Evolutionary conservation across 805 yeast species (phyloP).

Genomic region (Starmerella stellata): DNA sequence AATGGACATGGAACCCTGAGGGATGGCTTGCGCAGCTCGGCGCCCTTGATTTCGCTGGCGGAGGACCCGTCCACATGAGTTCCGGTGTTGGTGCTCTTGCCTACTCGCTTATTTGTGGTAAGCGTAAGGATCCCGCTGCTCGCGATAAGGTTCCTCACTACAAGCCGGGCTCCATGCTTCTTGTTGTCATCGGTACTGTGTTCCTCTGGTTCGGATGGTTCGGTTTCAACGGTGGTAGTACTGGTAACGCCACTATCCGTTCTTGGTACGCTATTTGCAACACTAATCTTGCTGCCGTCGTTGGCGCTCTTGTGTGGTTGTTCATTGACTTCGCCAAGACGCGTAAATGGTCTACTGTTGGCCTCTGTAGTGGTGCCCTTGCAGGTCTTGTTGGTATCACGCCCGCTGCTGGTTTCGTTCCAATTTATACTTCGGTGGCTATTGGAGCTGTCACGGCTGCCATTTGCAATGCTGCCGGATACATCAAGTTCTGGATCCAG

Average conservation of each 20-base stretch:
- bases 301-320: conserved; percentile 92
- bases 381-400: conserved; percentile 92
- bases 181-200: conserved; percentile 80
- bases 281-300: conserved; percentile 85
- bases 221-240: conserved; percentile 96
- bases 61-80: conserved; percentile 92
- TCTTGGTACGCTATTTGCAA: conserved; percentile 87
- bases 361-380: conserved; percentile 79
- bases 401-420: conserved; percentile 93
- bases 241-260: conserved; percentile 82
- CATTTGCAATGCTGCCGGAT: conserved; percentile 72
- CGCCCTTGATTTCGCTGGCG: conserved; percentile 91
- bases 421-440: conserved; percentile 71
- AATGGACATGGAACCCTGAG: conserved; percentile 90
- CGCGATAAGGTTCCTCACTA: conserved; percentile 57
- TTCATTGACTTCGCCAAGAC: conserved; percentile 70
- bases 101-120: conserved; percentile 80
- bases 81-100: conserved; percentile 92
- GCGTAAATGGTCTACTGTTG: conserved; percentile 89
- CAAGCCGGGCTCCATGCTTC: conserved; percentile 83
- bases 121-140: conserved; percentile 60
- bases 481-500: conserved; percentile 47
- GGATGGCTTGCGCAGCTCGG: conserved; percentile 84
- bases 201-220: conserved; percentile 98
- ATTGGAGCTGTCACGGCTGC: conserved; percentile 66